A percentile compares a stretch with the other conserved stretches of the same genome.
These are phyloP conservation scores for Penicillium nucicola DNA, from an alignment of 495 filamentous ascomycete species.

Conservation along the genomic window DNA sequence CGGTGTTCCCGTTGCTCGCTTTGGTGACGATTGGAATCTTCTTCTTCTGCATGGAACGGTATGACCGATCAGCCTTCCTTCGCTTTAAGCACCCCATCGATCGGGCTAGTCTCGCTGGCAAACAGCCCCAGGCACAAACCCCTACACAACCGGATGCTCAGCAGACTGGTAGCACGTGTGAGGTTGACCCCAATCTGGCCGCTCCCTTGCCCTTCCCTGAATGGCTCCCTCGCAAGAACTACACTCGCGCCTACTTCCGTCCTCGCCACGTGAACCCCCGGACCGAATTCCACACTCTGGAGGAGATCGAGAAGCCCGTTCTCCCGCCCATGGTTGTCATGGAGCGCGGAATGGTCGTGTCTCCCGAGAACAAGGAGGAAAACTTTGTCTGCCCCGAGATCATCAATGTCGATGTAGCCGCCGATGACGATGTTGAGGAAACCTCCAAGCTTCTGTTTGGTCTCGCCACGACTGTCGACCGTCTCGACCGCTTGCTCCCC, in stretches of 20 bases:
- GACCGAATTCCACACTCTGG: conserved; percentile 40
- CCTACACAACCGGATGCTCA: conserved; percentile 14
- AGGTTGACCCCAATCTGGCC: conserved; percentile 35
- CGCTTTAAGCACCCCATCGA: conserved; percentile 41
- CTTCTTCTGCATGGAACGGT: conserved; percentile 46
- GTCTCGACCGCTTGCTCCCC: conserved; percentile 46
- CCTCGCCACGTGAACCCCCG: conserved; percentile 37
- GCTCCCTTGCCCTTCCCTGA: conserved; percentile 41
- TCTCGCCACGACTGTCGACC: conserved; percentile 48
- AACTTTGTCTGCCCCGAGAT: conserved; percentile 43
- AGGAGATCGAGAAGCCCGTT: conserved; percentile 40
- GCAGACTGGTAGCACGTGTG: conserved; percentile 24
- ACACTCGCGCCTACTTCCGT: conserved; percentile 47
- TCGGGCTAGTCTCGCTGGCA: conserved; percentile 14
- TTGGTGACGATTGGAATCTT: conserved; percentile 44
- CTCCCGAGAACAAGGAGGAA: conserved; percentile 33
- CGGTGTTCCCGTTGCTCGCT: conserved; percentile 42
- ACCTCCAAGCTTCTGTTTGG: conserved; percentile 51
- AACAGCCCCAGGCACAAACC: conserved; percentile 15
- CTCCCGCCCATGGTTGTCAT: conserved; percentile 44
- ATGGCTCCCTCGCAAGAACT: conserved; percentile 49
- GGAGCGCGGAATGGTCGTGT: conserved; percentile 46
- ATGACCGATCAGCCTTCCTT: conserved; percentile 40
- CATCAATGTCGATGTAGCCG: conserved; percentile 44
- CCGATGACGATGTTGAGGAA: conserved; percentile 44